Evolutionary conservation across 2,329 filamentous ascomycete genomes (phyloP).

Genomic region (Fusarium sp.): DNA sequence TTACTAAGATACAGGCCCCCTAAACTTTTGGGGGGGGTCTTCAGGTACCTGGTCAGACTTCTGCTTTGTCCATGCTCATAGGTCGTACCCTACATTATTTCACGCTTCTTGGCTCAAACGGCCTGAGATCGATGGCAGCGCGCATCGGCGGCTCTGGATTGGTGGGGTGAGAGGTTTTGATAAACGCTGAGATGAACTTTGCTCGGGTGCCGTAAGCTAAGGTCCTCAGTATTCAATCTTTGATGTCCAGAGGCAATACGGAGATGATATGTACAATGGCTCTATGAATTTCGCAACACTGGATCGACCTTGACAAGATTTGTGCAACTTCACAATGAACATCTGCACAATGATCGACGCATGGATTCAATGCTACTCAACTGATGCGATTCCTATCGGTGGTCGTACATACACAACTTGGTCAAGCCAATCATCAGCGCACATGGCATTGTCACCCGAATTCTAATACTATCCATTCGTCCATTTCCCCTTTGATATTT

Average conservation of each 20-base stretch:
- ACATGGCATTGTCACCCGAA: slow-evolving; percentile 40
- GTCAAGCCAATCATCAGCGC: slow-evolving; percentile 42
- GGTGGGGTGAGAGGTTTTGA: slow-evolving; percentile 4
- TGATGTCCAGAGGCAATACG: background rate
- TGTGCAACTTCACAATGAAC: background rate
- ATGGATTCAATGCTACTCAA: slow-evolving; percentile 15
- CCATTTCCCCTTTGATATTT: background rate
- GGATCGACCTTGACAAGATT: background rate
- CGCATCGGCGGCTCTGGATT: slow-evolving; percentile 12
- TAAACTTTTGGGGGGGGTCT: background rate
- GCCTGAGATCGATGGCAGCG: slow-evolving; percentile 7
- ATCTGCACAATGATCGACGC: slow-evolving; percentile 26
- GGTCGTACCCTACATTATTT: slow-evolving; percentile 13
- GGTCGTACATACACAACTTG: background rate
- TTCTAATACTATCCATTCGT: slow-evolving; percentile 17
- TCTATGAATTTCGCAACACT: background rate
- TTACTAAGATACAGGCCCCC: background rate
- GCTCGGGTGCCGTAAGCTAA: background rate
- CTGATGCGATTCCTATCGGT: background rate
- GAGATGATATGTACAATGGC: background rate
- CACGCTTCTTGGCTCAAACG: slow-evolving; percentile 7
- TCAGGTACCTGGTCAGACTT: slow-evolving; percentile 9
- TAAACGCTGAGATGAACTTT: slow-evolving; percentile 3
- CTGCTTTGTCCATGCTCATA: slow-evolving; percentile 6
- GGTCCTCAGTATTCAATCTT: background rate